Base-by-base conservation (phyloP, 768 basidiomycete genomes). In the Hemileccinum rubropunctum region DNA sequence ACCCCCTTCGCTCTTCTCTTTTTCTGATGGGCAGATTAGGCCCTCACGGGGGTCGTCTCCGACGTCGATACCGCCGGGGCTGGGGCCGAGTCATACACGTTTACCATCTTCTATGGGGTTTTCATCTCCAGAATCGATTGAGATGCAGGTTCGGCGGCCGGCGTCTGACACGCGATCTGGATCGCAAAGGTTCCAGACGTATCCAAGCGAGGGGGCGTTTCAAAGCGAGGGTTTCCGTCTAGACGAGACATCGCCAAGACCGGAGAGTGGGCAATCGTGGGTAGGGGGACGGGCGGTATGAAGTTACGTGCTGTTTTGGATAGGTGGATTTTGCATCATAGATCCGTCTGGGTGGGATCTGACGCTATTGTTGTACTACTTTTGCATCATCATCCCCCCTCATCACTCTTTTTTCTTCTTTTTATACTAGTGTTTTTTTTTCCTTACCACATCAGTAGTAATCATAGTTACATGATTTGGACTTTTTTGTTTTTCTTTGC, bases 1-100 rank as follows among this genome's bases (percentile, higher is more conserved):
- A 37, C 80, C 83, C 3, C 75, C 66, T 53, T 71, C 82, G 5
- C 65, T 73, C 49, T 79, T 78, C 61, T 72, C 65, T 45, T 73
- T 73, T 47, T 57, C 80, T 2, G 59, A 70, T 32, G 79, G 77
- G 7, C 76, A 79, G 52, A 60, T 77, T 5, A 76, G 72, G 17
- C 58, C 68, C 13, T 53, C 56, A 17, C 45, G 42, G 41, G 23
- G 11, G 20, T 1, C 54, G 7, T 49, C 59, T 7, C 44, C 54
- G 21, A 37, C 38, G 17, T 53, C 53, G 40, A 43, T 50, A 11
- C 44, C 53, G 9, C 45, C 58, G 0, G 27, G 45, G 13, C 53
- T 52, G 2, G 45, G 42, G 18, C 30, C 36, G 30, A 39, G 38
- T 10, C 42, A 57, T 18, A 40, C 44, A 17, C 53, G 36, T 4